Evolutionary conservation across 192 early-diverging fungal genomes (phyloP).

Genomic region (Gamsiella multidivaricata): DNA sequence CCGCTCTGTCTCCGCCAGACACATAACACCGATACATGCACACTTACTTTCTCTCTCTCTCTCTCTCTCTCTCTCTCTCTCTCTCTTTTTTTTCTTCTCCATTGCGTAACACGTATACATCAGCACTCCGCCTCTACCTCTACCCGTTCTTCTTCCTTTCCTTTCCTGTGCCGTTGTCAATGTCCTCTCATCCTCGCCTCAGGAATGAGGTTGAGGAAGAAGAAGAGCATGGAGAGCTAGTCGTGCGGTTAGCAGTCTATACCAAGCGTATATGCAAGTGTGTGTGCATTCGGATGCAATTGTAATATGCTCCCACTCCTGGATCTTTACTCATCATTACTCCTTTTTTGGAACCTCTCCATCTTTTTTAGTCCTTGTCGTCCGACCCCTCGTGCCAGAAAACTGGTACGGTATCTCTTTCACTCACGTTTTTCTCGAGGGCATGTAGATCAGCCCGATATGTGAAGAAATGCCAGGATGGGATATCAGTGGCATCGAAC

Average conservation of each 20-base stretch:
- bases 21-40: neutral
- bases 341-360: constrained; percentile 25
- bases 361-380: constrained; percentile 10
- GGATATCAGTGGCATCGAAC: constrained; percentile 8
- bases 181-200: too few relatives aligned
- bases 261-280: constrained; percentile 17
- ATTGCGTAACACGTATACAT: neutral
- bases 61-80: neutral
- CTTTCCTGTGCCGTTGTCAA: too few relatives aligned
- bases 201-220: neutral
- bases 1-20: neutral
- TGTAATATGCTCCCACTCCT: constrained; percentile 27
- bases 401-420: too few relatives aligned
- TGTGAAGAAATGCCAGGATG: constrained; percentile 7
- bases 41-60: neutral
- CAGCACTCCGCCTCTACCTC: too few relatives aligned
- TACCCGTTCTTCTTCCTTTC: too few relatives aligned
- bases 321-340: constrained; percentile 23
- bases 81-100: neutral
- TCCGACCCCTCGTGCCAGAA: constrained; percentile 15
- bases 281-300: constrained; percentile 18
- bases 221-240: constrained; percentile 7
- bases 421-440: constrained; percentile 3
- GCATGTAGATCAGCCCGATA: constrained; percentile 2
- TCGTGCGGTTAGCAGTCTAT: constrained; percentile 32